A percentile compares a stretch with the other conserved stretches of the same genome.
Evolutionary conservation across 2,329 filamentous ascomycete genomes (phyloP).

Genomic region (Tolypocladium cylindrosporum): DNA sequence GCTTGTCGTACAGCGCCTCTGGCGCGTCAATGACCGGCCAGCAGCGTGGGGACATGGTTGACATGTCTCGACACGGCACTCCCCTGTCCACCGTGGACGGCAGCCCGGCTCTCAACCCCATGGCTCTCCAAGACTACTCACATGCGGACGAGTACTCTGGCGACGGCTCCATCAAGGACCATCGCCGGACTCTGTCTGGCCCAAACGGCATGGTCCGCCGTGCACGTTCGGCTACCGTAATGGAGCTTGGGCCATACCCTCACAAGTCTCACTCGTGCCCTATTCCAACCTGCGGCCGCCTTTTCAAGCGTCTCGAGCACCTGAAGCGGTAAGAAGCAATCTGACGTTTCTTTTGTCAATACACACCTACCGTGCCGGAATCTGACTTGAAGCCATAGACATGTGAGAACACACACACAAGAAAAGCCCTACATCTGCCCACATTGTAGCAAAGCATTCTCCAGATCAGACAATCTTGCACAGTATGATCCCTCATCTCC

Average conservation of each 20-base stretch:
- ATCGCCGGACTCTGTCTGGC: constrained; percentile 61
- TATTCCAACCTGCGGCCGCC: constrained; percentile 92
- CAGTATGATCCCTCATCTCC: constrained; percentile 57
- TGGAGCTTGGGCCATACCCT: constrained; percentile 92
- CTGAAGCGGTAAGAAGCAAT: constrained; percentile 78
- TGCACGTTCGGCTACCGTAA: constrained; percentile 88
- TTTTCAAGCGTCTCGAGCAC: constrained; percentile 98
- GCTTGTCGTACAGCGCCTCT: constrained; percentile 61
- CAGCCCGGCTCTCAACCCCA: constrained; percentile 62
- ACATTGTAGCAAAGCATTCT: constrained; percentile 98
- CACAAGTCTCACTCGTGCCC: constrained; percentile 98
- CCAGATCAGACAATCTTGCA: constrained; percentile 95
- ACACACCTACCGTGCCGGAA: not conserved
- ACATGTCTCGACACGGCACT: constrained; percentile 85
- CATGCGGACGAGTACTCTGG: constrained; percentile 52
- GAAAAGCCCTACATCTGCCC: constrained; percentile 97
- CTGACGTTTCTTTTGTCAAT: constrained; percentile 23
- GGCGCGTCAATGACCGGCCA: constrained; percentile 51
- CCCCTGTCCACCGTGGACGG: constrained; percentile 78
- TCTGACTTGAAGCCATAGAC: constrained; percentile 46
- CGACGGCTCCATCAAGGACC: constrained; percentile 33
- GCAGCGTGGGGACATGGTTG: constrained; percentile 70
- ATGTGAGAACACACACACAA: constrained; percentile 98
- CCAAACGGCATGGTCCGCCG: constrained; percentile 71
- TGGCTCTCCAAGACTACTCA: constrained; percentile 61